Evolutionary conservation across 768 basidiomycete species (phyloP), one percentile per base, ranked within the genome.

Genomic region (Tulasnella sp.): DNA sequence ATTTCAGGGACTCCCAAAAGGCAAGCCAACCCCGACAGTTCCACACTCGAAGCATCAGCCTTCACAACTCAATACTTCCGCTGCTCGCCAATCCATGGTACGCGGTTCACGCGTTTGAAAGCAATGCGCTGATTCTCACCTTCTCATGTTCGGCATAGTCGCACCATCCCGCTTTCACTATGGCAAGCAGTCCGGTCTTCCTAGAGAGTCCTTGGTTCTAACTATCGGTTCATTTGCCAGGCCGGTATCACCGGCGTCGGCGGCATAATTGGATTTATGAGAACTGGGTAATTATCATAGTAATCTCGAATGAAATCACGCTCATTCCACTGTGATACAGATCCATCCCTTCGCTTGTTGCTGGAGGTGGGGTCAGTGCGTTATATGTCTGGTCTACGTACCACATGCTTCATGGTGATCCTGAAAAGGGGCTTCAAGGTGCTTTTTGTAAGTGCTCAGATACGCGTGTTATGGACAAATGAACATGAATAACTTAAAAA

Each of bases 301-400:
- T 58, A 1, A n/a, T 48, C 20, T 22, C 37, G 41, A 31, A 16
- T 18, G 20, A n/a, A 46, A 18, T 93, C 22, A 24, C 11, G 24
- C n/a, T 9, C 24, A 54, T 54, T 54, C 24, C 54, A 1, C 54
- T 22, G 6, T 20, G 7, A 83, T 93, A 92, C 37, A 78, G 81
- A 14, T 96, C 94, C 50, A 87, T 96, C 41, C 95, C 95, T 11
- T 96, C 95, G 16, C 85, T 96, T 64, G 91, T 95, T 28, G 95
- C 95, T 80, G 95, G 95, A 60, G 90, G 94, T 75, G 20, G 16
- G 12, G 94, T 96, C 74, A 94, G 94, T 81, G 86, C 90, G 22
- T 88, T 95, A 75, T 96, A 93, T 85, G 88, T 94, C 40, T 95
- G 92, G 90, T 92, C 93, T 80, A 94, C 92, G 54, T 90, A 94